Conservation (phyloP, 805 yeast species). For the Millerozyma miso region DNA sequence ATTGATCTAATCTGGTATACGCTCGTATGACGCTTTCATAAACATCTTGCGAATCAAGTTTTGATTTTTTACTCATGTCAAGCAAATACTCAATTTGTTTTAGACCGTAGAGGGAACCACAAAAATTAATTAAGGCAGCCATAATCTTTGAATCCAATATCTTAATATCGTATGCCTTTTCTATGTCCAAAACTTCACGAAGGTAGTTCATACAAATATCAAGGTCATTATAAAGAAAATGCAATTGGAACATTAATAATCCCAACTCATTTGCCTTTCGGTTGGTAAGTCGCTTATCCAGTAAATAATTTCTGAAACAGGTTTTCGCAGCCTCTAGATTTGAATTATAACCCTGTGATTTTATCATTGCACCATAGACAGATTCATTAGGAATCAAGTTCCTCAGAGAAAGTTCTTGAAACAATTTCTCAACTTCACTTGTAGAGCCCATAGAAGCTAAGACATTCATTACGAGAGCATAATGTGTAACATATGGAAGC, state of each 20-base stretch:
- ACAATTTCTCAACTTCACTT: conserved; percentile 47
- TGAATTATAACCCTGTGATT: conserved; percentile 31
- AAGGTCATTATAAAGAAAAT: conserved; percentile 22
- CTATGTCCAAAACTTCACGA: conserved; percentile 14
- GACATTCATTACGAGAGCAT: conserved; percentile 57
- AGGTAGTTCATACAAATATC: conserved; percentile 25
- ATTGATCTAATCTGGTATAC: conserved; percentile 26
- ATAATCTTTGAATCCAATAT: conserved; percentile 17
- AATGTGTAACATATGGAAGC: conserved; percentile 52
- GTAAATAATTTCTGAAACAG: conserved; percentile 16
- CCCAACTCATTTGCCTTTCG: conserved; percentile 14
- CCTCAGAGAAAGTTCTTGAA: conserved; percentile 41
- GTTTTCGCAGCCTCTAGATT: conserved; percentile 31
- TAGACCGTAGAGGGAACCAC: conserved; percentile 17
- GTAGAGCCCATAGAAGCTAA: conserved; percentile 48
- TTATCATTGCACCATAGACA: conserved; percentile 44
- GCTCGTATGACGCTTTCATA: conserved; percentile 24
- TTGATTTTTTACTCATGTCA: conserved; percentile 13
- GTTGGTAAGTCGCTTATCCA: conserved; percentile 17
- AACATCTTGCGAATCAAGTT: conserved; percentile 20
- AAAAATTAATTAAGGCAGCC: conserved; percentile 16
- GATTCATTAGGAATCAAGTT: conserved; percentile 44
- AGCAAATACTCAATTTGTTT: conserved; percentile 16
- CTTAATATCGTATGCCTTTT: conserved; percentile 8
- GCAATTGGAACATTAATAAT: conserved; percentile 25